Conservation (phyloP, 2,329 filamentous ascomycete species). For the Escovopsis weberi region DNA sequence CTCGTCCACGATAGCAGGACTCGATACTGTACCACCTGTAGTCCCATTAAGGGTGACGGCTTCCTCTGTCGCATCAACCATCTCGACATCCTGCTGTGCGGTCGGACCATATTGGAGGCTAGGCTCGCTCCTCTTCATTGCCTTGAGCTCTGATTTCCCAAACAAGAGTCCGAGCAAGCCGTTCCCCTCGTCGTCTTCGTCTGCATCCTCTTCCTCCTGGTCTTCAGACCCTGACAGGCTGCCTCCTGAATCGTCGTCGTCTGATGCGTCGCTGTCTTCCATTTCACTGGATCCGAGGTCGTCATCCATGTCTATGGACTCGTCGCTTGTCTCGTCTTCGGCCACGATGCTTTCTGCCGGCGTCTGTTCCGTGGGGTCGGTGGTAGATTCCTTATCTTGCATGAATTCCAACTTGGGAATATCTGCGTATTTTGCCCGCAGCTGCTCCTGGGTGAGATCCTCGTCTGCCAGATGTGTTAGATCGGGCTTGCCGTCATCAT, state of each 20-base stretch:
- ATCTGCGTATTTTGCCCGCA: conserved; percentile 54
- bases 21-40: not conserved
- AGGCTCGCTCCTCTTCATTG: conserved; percentile 29
- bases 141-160: conserved; percentile 40
- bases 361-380: conserved; percentile 11
- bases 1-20: not conserved
- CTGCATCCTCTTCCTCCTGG: conserved; percentile 21
- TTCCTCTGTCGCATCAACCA: conserved; percentile 9
- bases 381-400: conserved; percentile 11
- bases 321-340: conserved; percentile 41
- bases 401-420: conserved; percentile 34
- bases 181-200: conserved; percentile 22
- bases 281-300: conserved; percentile 46
- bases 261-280: conserved; percentile 25
- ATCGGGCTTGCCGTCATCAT: conserved; percentile 17
- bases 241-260: conserved; percentile 18
- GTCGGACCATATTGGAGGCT: conserved; percentile 3
- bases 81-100: conserved; percentile 12
- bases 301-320: conserved; percentile 56
- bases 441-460: conserved; percentile 51
- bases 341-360: conserved; percentile 10
- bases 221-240: conserved; percentile 31
- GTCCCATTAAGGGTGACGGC: not conserved
- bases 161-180: conserved; percentile 44
- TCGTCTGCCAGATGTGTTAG: conserved; percentile 35